Evolutionary conservation across 345 rosid species (phyloP).

Genomic region (Sisymbrium irio): DNA sequence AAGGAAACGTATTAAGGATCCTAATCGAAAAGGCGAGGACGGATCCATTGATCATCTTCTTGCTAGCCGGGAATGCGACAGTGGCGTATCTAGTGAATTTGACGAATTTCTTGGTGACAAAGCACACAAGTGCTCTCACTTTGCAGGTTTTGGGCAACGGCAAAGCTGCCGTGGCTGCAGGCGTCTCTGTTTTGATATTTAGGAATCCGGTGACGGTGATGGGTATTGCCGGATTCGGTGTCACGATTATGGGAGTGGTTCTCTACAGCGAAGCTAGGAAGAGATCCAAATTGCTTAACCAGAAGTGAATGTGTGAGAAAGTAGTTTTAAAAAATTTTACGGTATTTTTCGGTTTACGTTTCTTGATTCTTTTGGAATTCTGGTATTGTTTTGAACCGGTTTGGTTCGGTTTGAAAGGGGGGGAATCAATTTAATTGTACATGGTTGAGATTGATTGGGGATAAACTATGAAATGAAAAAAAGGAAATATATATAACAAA

Average conservation of each 20-base stretch:
- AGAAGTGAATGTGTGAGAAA: conserved; percentile 20
- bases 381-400: conserved; percentile 34
- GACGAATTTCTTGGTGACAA: conserved; percentile 94
- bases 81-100: conserved; percentile 94
- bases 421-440: conserved; percentile 27
- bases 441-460: conserved; percentile 25
- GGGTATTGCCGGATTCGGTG: conserved; percentile 89
- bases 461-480: conserved; percentile 5
- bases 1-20: conserved; percentile 79
- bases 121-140: conserved; percentile 96
- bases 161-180: conserved; percentile 97
- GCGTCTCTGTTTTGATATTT: conserved; percentile 85
- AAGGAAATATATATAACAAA: conserved; percentile 13
- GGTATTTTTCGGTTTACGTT: conserved; percentile 32
- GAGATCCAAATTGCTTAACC: conserved; percentile 78
- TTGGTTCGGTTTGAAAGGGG: conserved; percentile 26
- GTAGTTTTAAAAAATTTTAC: conserved; percentile 26
- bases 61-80: conserved; percentile 85
- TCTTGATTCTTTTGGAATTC: conserved; percentile 36
- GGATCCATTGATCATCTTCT: conserved; percentile 62
- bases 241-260: conserved; percentile 94
- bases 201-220: conserved; percentile 92
- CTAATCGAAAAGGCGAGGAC: conserved; percentile 73
- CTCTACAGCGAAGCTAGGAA: conserved; percentile 99
- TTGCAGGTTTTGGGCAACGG: conserved; percentile 97